Conservation (phyloP, 495 filamentous ascomycete genomes). For the Xylona heveae region DNA sequence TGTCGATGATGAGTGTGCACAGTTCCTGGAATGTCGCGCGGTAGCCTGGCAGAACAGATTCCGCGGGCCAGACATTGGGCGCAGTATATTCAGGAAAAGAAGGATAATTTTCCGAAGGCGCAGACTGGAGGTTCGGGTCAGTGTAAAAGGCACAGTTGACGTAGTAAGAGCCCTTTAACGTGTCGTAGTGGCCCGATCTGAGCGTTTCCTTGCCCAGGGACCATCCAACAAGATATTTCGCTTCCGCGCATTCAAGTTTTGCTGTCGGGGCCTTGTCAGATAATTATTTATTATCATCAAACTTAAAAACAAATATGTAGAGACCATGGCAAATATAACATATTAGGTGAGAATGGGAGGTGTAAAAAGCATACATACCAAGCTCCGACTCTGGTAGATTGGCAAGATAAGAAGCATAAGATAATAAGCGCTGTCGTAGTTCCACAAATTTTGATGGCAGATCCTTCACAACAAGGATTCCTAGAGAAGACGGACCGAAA, state of each 20-base stretch:
- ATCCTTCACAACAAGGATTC: constrained; percentile 80
- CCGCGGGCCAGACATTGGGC: constrained; percentile 68
- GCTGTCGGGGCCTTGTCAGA: constrained; percentile 15
- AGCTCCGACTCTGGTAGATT: constrained; percentile 56
- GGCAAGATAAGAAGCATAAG: constrained; percentile 74
- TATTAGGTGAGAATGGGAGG: background rate
- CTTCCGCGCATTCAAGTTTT: constrained; percentile 37
- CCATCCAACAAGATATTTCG: constrained; percentile 44
- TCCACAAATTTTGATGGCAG: constrained; percentile 45
- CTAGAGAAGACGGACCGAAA: constrained; percentile 79
- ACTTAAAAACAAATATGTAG: background rate
- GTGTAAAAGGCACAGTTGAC: constrained; percentile 91
- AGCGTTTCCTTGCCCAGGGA: constrained; percentile 90
- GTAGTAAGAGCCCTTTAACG: constrained; percentile 89
- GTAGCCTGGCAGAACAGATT: constrained; percentile 47
- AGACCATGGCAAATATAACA: no score
- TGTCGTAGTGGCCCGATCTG: constrained; percentile 73
- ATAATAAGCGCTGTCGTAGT: constrained; percentile 53
- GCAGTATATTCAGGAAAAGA: constrained; percentile 39
- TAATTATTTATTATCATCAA: background rate
- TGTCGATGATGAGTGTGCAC: constrained; percentile 71
- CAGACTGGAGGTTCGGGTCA: constrained; percentile 5
- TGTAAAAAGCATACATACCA: constrained; percentile 22
- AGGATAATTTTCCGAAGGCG: constrained; percentile 15
- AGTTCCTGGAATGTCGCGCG: constrained; percentile 47